Conservation (phyloP, 2,329 filamentous ascomycete genomes). For the Colletotrichum scovillei region DNA sequence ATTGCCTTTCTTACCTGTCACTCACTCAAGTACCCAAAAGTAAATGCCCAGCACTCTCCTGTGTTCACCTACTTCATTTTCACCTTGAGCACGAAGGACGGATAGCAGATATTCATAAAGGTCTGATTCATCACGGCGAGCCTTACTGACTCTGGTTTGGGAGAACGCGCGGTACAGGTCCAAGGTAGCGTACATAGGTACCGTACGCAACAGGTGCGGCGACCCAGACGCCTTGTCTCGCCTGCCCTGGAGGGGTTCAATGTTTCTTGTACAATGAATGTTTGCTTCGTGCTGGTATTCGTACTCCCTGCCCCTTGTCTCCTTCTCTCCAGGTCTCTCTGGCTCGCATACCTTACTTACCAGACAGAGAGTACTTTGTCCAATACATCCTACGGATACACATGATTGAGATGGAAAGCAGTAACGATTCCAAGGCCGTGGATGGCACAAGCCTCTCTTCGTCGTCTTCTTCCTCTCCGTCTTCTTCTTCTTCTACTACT, state of each 20-base stretch:
- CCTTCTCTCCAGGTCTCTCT: background rate
- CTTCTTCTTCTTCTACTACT: background rate
- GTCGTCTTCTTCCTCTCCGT: background rate
- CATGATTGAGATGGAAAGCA: background rate
- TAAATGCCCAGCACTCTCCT: too few species aligned
- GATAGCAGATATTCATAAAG: background rate
- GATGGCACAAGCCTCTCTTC: background rate
- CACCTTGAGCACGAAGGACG: background rate
- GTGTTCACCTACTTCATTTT: background rate
- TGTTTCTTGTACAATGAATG: background rate
- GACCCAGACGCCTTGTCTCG: slow-evolving; percentile 17
- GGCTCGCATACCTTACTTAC: background rate
- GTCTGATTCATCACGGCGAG: background rate
- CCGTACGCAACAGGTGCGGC: background rate
- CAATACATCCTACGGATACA: background rate
- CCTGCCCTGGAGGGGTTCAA: slow-evolving; percentile 8
- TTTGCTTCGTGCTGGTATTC: slow-evolving; percentile 4
- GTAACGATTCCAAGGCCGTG: background rate
- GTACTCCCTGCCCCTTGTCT: background rate
- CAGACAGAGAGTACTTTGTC: background rate
- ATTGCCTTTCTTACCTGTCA: background rate
- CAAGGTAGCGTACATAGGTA: background rate
- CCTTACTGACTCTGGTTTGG: background rate
- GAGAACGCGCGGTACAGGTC: background rate
- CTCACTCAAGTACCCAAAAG: too few species aligned